phyloP scores from a whole-genome alignment of 345 rosid genomes.

The Raphanus raphanistrum region DNA sequence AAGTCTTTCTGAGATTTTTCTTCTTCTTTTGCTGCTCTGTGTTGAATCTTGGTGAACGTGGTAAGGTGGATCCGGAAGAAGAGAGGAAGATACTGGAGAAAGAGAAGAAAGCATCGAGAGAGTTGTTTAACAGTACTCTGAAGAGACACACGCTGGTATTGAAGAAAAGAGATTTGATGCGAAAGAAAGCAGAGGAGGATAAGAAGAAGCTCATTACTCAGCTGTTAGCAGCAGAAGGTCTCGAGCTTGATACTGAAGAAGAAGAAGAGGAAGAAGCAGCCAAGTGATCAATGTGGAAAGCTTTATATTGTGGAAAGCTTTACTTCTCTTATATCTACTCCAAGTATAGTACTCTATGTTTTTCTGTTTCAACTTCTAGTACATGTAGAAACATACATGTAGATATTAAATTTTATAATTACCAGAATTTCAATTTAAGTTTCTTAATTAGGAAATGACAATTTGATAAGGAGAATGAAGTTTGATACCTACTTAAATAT shows the following conservation, averaged over 20 bases:
- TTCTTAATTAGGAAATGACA: neutral
- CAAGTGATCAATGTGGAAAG: slow-evolving; percentile 19
- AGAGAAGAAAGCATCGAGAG: slow-evolving; percentile 81
- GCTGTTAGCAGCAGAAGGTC: slow-evolving; percentile 89
- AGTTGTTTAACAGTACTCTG: slow-evolving; percentile 59
- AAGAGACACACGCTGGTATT: slow-evolving; percentile 79
- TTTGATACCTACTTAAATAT: neutral
- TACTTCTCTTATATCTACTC: neutral
- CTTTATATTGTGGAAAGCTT: slow-evolving; percentile 14
- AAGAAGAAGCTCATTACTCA: slow-evolving; percentile 58
- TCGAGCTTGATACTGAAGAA: slow-evolving; percentile 78
- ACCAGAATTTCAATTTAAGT: neutral
- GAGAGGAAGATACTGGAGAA: slow-evolving; percentile 75
- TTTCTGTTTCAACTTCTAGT: neutral
- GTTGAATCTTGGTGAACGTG: neutral
- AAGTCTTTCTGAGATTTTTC: slow-evolving; percentile 1
- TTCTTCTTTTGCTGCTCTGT: neutral
- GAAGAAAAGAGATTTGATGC: slow-evolving; percentile 87
- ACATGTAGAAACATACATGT: neutral
- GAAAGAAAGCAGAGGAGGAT: slow-evolving; percentile 82
- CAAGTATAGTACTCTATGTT: neutral
- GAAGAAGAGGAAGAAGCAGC: slow-evolving; percentile 43
- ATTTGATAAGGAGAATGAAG: neutral
- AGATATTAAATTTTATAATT: slow-evolving; percentile 11
- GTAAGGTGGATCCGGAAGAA: slow-evolving; percentile 83